A percentile compares a stretch with the other conserved stretches of the same genome.
These are phyloP conservation scores for Phytopythium kandeliae DNA, from an alignment of 352 stramenopile species.

Conservation along the genomic window DNA sequence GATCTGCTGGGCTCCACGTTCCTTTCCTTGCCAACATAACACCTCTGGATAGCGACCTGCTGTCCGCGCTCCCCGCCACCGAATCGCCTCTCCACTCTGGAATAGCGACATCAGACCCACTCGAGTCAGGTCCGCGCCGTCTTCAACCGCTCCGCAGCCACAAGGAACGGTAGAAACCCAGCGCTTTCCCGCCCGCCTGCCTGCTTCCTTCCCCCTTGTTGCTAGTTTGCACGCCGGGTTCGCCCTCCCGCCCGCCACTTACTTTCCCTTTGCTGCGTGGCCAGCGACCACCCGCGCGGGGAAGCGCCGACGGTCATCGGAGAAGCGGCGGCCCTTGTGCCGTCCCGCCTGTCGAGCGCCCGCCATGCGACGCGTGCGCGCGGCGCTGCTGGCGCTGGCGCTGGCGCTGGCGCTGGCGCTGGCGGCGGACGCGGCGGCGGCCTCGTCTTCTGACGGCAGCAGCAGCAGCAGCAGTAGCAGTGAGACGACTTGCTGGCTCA, in stretches of 20 bases:
- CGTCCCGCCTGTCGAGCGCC: not conserved
- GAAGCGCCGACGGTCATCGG: not conserved
- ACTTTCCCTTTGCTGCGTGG: constrained; percentile 1
- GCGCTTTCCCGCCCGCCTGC: too few species aligned
- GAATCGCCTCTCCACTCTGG: too few species aligned
- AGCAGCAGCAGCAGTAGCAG: not conserved
- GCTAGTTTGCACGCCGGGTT: too few species aligned
- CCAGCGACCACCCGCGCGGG: too few species aligned
- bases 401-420: not conserved
- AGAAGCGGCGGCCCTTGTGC: too few species aligned
- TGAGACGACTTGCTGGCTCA: constrained; percentile 30
- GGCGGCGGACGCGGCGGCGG: not conserved
- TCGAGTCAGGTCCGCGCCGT: too few species aligned
- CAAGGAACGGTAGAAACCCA: too few species aligned
- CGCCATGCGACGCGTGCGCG: constrained; percentile 13
- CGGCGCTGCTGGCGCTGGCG: constrained; percentile 2
- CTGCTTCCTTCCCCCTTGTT: too few species aligned
- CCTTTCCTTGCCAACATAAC: not conserved
- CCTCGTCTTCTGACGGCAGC: not conserved
- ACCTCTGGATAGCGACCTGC: not conserved
- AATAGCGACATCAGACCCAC: too few species aligned
- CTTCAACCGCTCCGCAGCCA: too few species aligned
- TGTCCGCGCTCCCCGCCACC: not conserved
- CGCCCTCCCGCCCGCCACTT: too few species aligned
- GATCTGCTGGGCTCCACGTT: too few species aligned